Evolutionary conservation across 2,329 filamentous ascomycete species (phyloP).

Genomic region (Lasiodiplodia gonubiensis): DNA sequence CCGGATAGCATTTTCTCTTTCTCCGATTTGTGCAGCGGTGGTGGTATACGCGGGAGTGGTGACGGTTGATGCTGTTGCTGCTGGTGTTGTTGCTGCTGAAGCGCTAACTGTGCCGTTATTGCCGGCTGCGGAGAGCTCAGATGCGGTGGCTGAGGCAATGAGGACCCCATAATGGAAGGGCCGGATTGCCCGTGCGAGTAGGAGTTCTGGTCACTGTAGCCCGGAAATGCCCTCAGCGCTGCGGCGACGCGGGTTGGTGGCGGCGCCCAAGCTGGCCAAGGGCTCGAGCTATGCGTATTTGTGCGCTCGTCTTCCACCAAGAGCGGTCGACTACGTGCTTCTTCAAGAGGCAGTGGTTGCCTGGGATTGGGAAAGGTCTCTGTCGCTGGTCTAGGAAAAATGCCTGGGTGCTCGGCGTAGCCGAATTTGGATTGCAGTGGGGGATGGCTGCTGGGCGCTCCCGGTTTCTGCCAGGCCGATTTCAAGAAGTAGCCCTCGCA

Average conservation of each 20-base stretch:
- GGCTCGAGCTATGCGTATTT: conserved; percentile 30
- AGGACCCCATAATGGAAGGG: conserved; percentile 29
- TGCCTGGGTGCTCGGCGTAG: conserved; percentile 36
- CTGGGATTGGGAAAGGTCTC: conserved; percentile 47
- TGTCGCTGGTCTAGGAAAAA: conserved; percentile 27
- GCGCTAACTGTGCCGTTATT: conserved; percentile 50
- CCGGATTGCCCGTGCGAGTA: conserved; percentile 24
- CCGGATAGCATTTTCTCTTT: conserved; percentile 90
- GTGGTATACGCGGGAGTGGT: not conserved
- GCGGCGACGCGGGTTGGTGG: conserved; percentile 24
- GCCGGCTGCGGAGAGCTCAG: conserved; percentile 32
- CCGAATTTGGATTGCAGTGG: conserved; percentile 83
- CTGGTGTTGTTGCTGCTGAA: conserved; percentile 37
- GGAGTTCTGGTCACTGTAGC: conserved; percentile 35
- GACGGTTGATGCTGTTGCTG: conserved; percentile 7
- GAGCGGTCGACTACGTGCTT: conserved; percentile 54
- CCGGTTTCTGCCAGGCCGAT: conserved; percentile 78
- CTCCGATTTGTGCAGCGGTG: conserved; percentile 58
- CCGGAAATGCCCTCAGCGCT: conserved; percentile 26
- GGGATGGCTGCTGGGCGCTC: conserved; percentile 67
- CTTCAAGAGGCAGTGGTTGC: conserved; percentile 43
- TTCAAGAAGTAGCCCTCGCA: conserved; percentile 90
- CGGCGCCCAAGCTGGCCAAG: conserved; percentile 36
- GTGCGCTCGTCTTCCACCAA: conserved; percentile 51
- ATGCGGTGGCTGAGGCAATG: conserved; percentile 31